Evolutionary conservation across 495 filamentous ascomycete species (phyloP), one percentile per base, ranked within the genome.

Genomic region (Friedmanniomyces simplex): DNA sequence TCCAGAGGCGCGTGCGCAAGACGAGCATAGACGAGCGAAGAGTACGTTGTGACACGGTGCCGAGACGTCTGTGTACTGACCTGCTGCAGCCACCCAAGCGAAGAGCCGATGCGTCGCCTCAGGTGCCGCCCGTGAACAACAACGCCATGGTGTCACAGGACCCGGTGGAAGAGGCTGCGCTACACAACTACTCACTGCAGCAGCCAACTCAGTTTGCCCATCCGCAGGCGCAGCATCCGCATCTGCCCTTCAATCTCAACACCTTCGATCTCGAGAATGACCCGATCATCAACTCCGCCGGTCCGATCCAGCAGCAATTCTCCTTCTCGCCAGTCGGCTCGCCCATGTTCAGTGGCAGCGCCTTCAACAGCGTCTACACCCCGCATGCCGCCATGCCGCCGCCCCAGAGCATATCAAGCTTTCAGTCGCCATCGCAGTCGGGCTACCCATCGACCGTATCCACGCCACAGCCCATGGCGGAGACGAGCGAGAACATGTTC

Each of bases 21-120:
- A 97, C 93, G 16, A 96, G 91, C 75, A 91, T 98, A 63, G 93
- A 98, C 69, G 94, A 97, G 67, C 82, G 88, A 71, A 85, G 87
- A 71, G 94, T 96, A 72, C 79, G 87, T 83, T n/a, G 49, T 32
- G 18, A 2, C 16, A 32, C 11, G 30, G 4, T 34, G 11, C 25
- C 82, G 87, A 70, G 84, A 86, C 71, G 91, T 95, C 14, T 52
- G 26, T 20, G 47, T 63, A 39, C 46, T 65, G 66, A 68, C 59
- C 49, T 57, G 57, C 61, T 66, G 52, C 67, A 88, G 86, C 79
- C 84, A 64, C 86, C 85, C 57, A 98, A 98, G 71, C 85, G 93
- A 57, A 91, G 88, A 20, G 94, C 93, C 60, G 87, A 98, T 60
- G 87, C 89, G 65, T 97, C 94, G 22, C 93, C 93, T 22, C 89